Conservation (phyloP, 2,329 filamentous ascomycete genomes). For the Monosporascus sp. region DNA sequence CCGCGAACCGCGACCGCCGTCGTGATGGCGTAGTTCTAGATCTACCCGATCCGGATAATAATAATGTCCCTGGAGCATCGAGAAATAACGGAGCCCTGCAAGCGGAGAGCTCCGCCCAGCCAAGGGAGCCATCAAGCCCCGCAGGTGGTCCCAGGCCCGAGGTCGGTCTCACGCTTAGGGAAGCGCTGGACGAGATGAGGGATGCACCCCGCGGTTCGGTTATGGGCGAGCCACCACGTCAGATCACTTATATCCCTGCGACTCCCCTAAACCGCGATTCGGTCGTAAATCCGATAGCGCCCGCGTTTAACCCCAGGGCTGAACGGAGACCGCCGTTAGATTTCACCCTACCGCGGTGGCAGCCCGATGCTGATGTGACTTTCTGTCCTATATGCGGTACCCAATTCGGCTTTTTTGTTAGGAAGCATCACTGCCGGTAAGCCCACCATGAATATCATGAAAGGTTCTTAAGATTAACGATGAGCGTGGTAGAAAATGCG, state of each 20-base stretch:
- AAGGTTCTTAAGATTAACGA: conserved; percentile 1
- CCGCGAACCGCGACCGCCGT: background rate
- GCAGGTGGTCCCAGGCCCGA: conserved; percentile 1
- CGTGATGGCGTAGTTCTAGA: background rate
- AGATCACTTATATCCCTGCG: background rate
- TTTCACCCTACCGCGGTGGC: conserved; percentile 71
- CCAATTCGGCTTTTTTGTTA: conserved; percentile 76
- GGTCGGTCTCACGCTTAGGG: conserved; percentile 7
- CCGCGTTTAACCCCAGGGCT: conserved; percentile 6
- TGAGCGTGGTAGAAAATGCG: conserved; percentile 64
- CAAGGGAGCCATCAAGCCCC: background rate
- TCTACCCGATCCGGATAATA: background rate
- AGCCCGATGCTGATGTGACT: conserved; percentile 77
- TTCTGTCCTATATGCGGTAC: conserved; percentile 79
- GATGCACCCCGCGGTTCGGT: conserved; percentile 1
- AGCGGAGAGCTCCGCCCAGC: background rate
- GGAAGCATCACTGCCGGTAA: conserved; percentile 89
- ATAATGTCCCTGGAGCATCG: background rate
- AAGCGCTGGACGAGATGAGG: conserved; percentile 10
- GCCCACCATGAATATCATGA: conserved; percentile 18
- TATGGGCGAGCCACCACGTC: background rate
- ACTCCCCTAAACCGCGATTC: background rate
- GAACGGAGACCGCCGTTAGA: conserved; percentile 25
- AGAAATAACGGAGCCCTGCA: background rate
- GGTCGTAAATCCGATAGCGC: conserved; percentile 10